phyloP scores from a whole-genome alignment of 495 filamentous ascomycete genomes.

The Hypoxylon fuscum region DNA sequence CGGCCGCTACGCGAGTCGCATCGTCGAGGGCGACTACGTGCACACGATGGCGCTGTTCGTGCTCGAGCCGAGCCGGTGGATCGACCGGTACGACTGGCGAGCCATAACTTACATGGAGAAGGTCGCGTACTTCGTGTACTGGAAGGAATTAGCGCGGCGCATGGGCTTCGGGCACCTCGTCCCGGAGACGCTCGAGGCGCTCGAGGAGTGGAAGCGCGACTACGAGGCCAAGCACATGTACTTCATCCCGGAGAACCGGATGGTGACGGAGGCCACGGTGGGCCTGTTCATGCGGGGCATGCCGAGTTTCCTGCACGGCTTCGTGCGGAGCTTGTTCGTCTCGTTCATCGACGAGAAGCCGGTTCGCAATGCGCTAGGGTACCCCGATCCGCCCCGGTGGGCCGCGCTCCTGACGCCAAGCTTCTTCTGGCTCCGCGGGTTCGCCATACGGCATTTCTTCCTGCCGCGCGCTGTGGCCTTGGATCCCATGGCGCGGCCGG shows the following conservation, averaged over 20 bases:
- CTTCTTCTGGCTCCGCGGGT: conserved; percentile 57
- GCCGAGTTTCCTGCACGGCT: conserved; percentile 54
- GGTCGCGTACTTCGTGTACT: conserved; percentile 52
- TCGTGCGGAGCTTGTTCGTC: conserved; percentile 61
- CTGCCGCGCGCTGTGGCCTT: conserved; percentile 61
- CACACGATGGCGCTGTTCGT: conserved; percentile 56
- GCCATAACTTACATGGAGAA: conserved; percentile 47
- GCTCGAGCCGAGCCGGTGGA: conserved; percentile 51
- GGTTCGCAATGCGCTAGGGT: conserved; percentile 64
- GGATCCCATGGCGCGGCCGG: conserved; percentile 51
- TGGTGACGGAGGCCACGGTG: conserved; percentile 64
- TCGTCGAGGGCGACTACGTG: conserved; percentile 49
- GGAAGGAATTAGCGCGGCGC: conserved; percentile 51
- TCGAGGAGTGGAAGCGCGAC: conserved; percentile 58
- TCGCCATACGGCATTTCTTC: conserved; percentile 61
- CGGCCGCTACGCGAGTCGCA: conserved; percentile 56
- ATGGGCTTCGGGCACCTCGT: conserved; percentile 48
- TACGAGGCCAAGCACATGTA: conserved; percentile 66
- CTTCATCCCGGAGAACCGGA: conserved; percentile 60
- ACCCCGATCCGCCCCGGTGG: conserved; percentile 48
- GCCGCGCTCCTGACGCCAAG: conserved; percentile 51
- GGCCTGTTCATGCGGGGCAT: conserved; percentile 63
- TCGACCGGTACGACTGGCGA: conserved; percentile 55
- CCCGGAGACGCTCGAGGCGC: conserved; percentile 58
- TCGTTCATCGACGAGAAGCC: conserved; percentile 67